Percentiles rank a stretch among this genome's conserved stretches.
Conservation (phyloP, 352 stramenopile genomes). For the Phytophthora cryptogea region DNA sequence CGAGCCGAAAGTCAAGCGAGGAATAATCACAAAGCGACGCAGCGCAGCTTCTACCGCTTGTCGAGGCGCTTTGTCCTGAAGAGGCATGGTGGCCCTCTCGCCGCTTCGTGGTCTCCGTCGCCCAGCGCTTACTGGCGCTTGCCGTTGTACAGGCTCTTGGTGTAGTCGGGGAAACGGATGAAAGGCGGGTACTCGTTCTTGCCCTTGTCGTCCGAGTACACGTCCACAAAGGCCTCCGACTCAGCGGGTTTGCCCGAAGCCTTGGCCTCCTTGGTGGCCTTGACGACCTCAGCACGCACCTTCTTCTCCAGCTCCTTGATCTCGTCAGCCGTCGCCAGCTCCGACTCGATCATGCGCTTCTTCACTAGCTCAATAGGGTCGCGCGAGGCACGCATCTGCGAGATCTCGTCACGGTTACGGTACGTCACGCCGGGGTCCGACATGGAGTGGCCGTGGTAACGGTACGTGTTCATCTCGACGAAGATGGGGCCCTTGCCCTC, state of each 20-base stretch:
- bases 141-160: constrained; percentile 93
- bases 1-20: constrained; percentile 22
- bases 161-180: constrained; percentile 97
- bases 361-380: constrained; percentile 99
- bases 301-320: constrained; percentile 99
- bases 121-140: constrained; percentile 52
- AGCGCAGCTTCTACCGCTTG: constrained; percentile 43
- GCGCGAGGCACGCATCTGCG: constrained; percentile 96
- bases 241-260: constrained; percentile 55
- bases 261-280: constrained; percentile 94
- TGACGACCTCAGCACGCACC: constrained; percentile 97
- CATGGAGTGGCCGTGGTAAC: constrained; percentile 99
- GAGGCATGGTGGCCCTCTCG: constrained; percentile 23
- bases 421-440: constrained; percentile 99
- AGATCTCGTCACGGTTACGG: constrained; percentile 99
- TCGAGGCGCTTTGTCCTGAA: constrained; percentile 32
- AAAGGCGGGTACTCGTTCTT: constrained; percentile 94
- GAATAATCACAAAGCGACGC: constrained; percentile 17
- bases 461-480: constrained; percentile 99
- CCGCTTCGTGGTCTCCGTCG: constrained; percentile 16
- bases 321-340: constrained; percentile 95
- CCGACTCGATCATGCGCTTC: constrained; percentile 95
- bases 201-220: constrained; percentile 92
- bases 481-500: constrained; percentile 99
- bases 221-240: constrained; percentile 71